Percentiles rank a stretch among this genome's conserved stretches.
Conservation (phyloP, 192 early-diverging fungal genomes). For the Phlyctochytrium bullatum region DNA sequence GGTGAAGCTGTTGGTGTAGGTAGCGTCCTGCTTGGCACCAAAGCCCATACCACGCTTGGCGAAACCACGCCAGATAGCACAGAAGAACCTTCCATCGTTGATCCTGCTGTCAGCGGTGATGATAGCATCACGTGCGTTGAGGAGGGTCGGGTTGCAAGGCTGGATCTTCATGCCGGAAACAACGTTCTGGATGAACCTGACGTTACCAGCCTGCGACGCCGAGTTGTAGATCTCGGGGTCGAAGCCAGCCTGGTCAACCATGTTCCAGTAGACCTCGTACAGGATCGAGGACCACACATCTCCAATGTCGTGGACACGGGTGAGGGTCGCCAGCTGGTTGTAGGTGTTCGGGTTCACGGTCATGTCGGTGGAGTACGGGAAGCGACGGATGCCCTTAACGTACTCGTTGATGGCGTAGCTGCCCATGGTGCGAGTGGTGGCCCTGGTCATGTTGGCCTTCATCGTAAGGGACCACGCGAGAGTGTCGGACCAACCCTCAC, state of each 20-base stretch:
- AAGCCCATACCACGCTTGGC: slow-evolving; percentile 61
- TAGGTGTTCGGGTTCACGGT: slow-evolving; percentile 29
- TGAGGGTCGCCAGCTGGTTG: background rate
- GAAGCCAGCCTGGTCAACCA: slow-evolving; percentile 43
- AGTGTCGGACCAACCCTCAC: slow-evolving; percentile 84
- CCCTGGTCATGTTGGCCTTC: slow-evolving; percentile 26
- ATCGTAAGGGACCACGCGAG: slow-evolving; percentile 44
- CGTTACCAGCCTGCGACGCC: too few relatives aligned
- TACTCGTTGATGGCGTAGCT: slow-evolving; percentile 33
- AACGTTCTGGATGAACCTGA: slow-evolving; percentile 44
- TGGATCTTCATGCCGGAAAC: slow-evolving; percentile 59
- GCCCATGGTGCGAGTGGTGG: slow-evolving; percentile 39
- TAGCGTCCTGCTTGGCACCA: too few relatives aligned
- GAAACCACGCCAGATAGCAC: slow-evolving; percentile 53
- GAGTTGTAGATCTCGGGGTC: too few relatives aligned
- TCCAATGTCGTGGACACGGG: slow-evolving; percentile 53
- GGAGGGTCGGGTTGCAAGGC: slow-evolving; percentile 58
- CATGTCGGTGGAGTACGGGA: slow-evolving; percentile 55
- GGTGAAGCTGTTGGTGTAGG: too few relatives aligned
- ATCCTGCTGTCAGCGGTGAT: slow-evolving; percentile 48
- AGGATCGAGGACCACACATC: slow-evolving; percentile 58
- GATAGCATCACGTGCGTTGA: slow-evolving; percentile 57
- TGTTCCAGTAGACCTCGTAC: slow-evolving; percentile 54
- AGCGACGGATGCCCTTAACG: slow-evolving; percentile 43
- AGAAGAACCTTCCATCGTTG: slow-evolving; percentile 43